Base-by-base conservation (phyloP, 768 basidiomycete genomes). In the Coprinopsis marcescibilis region DNA sequence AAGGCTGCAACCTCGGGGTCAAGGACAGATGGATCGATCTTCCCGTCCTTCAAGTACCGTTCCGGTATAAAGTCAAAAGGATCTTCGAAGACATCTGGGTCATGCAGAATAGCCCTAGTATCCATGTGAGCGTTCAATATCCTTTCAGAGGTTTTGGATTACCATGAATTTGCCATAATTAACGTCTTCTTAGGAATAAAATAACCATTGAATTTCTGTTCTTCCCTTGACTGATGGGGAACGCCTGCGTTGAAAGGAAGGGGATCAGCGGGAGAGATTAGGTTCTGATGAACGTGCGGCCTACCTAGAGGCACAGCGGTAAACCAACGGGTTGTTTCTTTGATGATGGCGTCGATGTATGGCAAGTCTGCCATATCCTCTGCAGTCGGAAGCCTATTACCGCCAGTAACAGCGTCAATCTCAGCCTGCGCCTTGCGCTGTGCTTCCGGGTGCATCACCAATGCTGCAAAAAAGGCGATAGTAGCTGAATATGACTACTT, bases 121-220 rank as follows among this genome's bases (percentile, higher is more conserved):
- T n/a, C n/a, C n/a, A n/a, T n/a, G n/a, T n/a, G n/a, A n/a, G n/a
- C n/a, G n/a, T n/a, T n/a, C n/a, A n/a, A n/a, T n/a, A n/a, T n/a
- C n/a, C n/a, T n/a, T n/a, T n/a, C n/a, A n/a, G n/a, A n/a, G n/a
- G n/a, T n/a, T n/a, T n/a, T n/a, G n/a, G n/a, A n/a, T n/a, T 27
- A 51, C 50, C 35, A 46, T 24, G 26, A 7, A 30, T 46, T 51
- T 5, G 32, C 39, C 13, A 51, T 41, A 10, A 52, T 32, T 2
- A 43, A 25, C 10, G 24, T 41, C 6, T 24, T 38, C 12, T 48
- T 49, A 0, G 53, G 53, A 17, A 55, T 55, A 32, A 46, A 52
- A 20, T 43, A 49, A 2, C 53, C 53, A 19, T 49, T 32, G 19
- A 51, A 54, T 24, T 45, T 45, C 8, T 54, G 46, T 8, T 49